Conservation (phyloP, 2,329 filamentous ascomycete genomes). For the Myriosclerotinia scirpicola region DNA sequence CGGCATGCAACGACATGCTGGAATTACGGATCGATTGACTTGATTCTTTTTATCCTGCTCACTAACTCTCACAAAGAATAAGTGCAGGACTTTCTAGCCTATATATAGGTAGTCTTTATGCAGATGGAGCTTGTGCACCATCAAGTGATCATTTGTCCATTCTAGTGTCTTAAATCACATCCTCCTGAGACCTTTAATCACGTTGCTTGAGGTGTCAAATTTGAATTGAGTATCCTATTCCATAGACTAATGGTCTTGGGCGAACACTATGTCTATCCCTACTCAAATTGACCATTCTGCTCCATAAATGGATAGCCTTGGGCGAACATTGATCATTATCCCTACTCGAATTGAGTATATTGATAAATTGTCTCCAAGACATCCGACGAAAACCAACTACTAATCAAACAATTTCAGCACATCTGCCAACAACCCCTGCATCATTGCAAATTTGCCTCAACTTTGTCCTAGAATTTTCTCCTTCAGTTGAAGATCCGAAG, state of each 20-base stretch:
- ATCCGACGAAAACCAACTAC: not conserved
- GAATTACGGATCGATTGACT: not conserved
- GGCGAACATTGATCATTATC: not conserved
- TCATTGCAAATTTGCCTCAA: constrained; percentile 33
- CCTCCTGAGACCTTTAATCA: not conserved
- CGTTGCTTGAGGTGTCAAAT: not conserved
- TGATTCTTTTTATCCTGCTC: not conserved
- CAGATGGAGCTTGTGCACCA: not conserved
- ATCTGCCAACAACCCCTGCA: constrained; percentile 31
- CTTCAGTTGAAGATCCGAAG: constrained; percentile 45
- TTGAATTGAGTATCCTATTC: not conserved
- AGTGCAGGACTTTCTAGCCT: not conserved
- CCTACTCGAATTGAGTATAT: not conserved
- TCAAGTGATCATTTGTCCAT: not conserved
- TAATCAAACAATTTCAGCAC: constrained; percentile 37
- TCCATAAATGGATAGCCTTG: not conserved
- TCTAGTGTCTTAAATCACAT: not conserved
- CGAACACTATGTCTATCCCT: not conserved
- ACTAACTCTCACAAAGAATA: not conserved
- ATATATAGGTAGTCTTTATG: not conserved
- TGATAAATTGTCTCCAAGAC: constrained; percentile 24
- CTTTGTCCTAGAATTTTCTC: constrained; percentile 35
- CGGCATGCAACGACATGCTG: not conserved
- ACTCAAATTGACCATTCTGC: not conserved
- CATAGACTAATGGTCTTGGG: not conserved